Evolutionary conservation across 345 rosid genomes (phyloP), one percentile per base, ranked within the genome.

Genomic region (Kandelia obovata): DNA sequence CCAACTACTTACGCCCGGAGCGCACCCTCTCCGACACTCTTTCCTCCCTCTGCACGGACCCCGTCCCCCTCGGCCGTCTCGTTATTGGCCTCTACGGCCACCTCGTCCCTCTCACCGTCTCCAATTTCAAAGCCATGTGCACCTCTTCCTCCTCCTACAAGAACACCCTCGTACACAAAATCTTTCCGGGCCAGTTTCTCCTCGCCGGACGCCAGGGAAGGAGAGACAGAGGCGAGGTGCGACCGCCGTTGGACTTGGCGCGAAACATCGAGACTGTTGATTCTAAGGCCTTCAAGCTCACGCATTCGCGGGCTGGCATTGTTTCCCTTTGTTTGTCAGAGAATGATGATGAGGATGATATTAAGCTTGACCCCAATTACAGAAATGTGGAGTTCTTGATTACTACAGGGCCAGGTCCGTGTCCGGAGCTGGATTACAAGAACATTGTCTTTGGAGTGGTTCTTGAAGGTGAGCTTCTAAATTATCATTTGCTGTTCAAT

Each of bases 391-490:
- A 89, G 79, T 93, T 93, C 83, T 82, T 93, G 83, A 91, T 91
- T 53, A 93, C 91, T 5, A 89, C 96, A 0, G 98, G 98, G 5
- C 98, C 96, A 20, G 97, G 89, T 52, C 94, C 98, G 8, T 89
- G 90, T 61, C 97, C 96, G 1, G 85, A 84, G 74, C 81, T 93
- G 64, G 96, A 91, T 69, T 75, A 57, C 58, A 87, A 82, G 75
- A 93, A 91, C 85, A 88, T 91, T n/a, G 96, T 91, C 13, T 91
- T 93, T 17, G 97, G 97, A n/a, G 79, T 84, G 7, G 98, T 93
- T 4, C 96, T 88, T 66, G 82, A 91, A 89, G 96, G 98, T 91
- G 16, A 77, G 73, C n/a, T 61, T 21, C 15, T 20, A 21, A 21
- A 21, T 21, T 53, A 28, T 46, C 52, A 20, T 19, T 2, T 35